Conservation (phyloP, 2,329 filamentous ascomycete genomes). For the Colletotrichum endophyticum region DNA sequence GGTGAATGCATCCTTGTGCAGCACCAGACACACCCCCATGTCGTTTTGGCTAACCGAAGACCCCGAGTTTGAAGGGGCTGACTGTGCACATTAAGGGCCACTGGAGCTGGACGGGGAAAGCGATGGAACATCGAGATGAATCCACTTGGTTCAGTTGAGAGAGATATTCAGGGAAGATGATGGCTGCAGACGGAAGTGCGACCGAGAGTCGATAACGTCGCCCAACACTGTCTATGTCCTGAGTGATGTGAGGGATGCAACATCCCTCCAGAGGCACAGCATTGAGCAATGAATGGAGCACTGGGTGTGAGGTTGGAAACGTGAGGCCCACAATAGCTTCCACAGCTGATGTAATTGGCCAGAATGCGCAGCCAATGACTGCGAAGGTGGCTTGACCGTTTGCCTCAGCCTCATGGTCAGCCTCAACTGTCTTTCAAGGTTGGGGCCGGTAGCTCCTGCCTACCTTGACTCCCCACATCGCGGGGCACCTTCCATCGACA, state of each 20-base stretch:
- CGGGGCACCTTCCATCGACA: constrained; percentile 3
- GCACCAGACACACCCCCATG: neutral
- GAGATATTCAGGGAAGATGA: neutral
- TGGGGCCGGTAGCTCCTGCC: neutral
- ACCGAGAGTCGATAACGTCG: neutral
- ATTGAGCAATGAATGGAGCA: neutral
- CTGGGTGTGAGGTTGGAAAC: neutral
- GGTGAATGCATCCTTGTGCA: neutral
- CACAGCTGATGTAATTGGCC: neutral
- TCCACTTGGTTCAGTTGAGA: neutral
- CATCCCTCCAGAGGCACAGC: neutral
- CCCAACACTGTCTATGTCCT: neutral
- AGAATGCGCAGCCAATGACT: neutral
- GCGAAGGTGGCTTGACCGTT: neutral
- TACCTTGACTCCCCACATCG: constrained; percentile 13
- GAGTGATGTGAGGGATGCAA: neutral
- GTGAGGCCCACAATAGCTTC: neutral
- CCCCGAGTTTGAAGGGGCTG: neutral
- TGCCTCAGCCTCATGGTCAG: constrained; percentile 5
- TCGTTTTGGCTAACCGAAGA: neutral
- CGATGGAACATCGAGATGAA: neutral
- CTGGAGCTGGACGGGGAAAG: neutral
- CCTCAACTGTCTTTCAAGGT: neutral
- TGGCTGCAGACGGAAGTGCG: neutral
- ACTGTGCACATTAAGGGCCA: neutral